phyloP scores from a whole-genome alignment of 306 rosid genomes.

The Rubus parviflorus region DNA sequence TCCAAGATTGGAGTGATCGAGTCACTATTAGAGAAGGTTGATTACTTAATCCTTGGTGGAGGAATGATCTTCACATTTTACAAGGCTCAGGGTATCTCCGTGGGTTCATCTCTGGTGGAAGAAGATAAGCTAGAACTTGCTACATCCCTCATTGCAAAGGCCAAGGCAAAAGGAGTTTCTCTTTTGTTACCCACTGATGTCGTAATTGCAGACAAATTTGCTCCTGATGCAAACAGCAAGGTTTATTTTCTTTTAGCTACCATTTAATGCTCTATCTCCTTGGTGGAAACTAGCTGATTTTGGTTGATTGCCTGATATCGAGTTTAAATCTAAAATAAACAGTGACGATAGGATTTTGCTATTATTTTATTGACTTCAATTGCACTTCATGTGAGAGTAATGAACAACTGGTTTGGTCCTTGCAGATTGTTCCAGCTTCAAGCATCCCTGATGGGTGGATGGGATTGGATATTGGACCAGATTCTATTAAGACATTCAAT shows the following conservation, averaged over 20 bases:
- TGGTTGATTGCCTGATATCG: background rate
- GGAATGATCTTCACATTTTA: slow-evolving; percentile 99
- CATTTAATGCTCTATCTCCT: background rate
- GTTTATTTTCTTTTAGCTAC: slow-evolving; percentile 38
- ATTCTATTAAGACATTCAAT: slow-evolving; percentile 79
- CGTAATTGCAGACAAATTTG: slow-evolving; percentile 91
- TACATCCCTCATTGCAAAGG: slow-evolving; percentile 74
- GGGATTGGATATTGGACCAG: slow-evolving; percentile 99
- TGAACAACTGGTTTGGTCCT: slow-evolving; percentile 24
- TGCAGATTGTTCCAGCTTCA: slow-evolving; percentile 85
- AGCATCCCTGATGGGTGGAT: slow-evolving; percentile 99
- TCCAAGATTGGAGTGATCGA: slow-evolving; percentile 98
- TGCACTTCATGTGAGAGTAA: slow-evolving; percentile 15
- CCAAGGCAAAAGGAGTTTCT: slow-evolving; percentile 94
- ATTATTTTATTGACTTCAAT: background rate
- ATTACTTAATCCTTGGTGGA: slow-evolving; percentile 92
- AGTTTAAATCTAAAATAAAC: background rate
- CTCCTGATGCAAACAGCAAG: slow-evolving; percentile 99
- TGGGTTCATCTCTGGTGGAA: slow-evolving; percentile 97
- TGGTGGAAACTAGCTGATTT: background rate
- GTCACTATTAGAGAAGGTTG: slow-evolving; percentile 85
- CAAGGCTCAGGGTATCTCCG: slow-evolving; percentile 97
- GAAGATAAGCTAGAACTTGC: slow-evolving; percentile 94
- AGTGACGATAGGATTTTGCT: background rate
- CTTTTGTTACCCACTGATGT: slow-evolving; percentile 93